Evolutionary conservation across 2,329 filamentous ascomycete genomes (phyloP).

Genomic region (Xylariaceae sp.): DNA sequence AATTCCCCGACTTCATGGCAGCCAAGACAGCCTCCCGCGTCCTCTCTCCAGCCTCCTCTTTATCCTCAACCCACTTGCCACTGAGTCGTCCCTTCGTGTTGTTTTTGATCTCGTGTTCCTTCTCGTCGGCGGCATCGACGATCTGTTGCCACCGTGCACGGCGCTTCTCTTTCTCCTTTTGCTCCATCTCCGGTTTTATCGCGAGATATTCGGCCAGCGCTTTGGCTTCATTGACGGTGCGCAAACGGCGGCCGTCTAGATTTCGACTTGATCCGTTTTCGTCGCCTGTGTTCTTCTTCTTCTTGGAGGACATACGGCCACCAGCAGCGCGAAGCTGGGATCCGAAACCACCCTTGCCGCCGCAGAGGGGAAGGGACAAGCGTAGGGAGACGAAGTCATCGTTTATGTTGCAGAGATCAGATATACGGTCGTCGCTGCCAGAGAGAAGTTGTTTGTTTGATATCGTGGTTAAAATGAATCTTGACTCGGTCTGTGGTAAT

Average conservation of each 20-base stretch:
- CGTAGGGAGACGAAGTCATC: constrained; percentile 79
- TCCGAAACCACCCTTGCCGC: constrained; percentile 96
- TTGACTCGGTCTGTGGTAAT: constrained; percentile 52
- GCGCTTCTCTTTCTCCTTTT: constrained; percentile 83
- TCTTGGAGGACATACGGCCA: constrained; percentile 94
- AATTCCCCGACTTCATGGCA: constrained; percentile 62
- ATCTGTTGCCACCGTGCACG: constrained; percentile 84
- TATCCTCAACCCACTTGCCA: constrained; percentile 91
- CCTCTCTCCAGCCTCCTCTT: constrained; percentile 83
- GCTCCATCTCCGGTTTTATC: constrained; percentile 96
- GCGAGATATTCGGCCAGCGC: constrained; percentile 90
- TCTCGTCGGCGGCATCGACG: constrained; percentile 76
- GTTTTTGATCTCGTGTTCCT: constrained; percentile 76
- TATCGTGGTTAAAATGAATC: constrained; percentile 76
- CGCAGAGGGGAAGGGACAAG: constrained; percentile 72
- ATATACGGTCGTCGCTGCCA: constrained; percentile 52
- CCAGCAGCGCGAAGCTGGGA: constrained; percentile 95
- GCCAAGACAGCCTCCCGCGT: constrained; percentile 71
- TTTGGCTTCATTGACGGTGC: constrained; percentile 94
- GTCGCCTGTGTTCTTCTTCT: constrained; percentile 78
- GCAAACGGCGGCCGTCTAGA: constrained; percentile 80
- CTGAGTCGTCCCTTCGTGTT: constrained; percentile 71
- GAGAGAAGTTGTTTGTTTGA: constrained; percentile 66
- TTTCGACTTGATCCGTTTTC: constrained; percentile 90
- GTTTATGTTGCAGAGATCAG: constrained; percentile 52